Evolutionary conservation across 805 yeast species (phyloP), one percentile per base, ranked within the genome.

Genomic region (Starmerella kuoi): DNA sequence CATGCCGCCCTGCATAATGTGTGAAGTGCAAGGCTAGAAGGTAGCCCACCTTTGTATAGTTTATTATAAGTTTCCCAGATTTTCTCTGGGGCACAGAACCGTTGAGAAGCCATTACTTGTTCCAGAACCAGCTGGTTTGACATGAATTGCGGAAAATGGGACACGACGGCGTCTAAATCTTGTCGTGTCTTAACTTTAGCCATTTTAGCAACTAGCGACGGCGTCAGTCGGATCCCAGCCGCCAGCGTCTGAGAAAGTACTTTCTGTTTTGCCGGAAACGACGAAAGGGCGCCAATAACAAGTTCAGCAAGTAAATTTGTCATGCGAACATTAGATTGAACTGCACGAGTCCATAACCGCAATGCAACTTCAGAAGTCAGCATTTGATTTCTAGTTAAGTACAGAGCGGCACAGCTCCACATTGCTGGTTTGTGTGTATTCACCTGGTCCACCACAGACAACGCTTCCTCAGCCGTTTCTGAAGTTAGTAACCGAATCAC

Each of bases 1-100:
- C 61, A 54, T 5, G 78, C 67, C 0, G 79, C 76, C 1, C 63
- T 55, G 24, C 79, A 63, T 21, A 79, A 59, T 0, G 77, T 70
- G 2, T 61, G 45, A 2, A 72, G 45, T 1, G 65, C 59, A 23
- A 46, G 44, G 14, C 56, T 56, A 34, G 56, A 55, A 7, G 14
- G 68, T 61, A 6, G 11, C 14, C 28, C 15, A 39, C 50, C 46
- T 48, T 54, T 25, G 27, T 21, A n/a, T 5, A 44, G 26, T 5
- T 27, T 30, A 18, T n/a, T 14, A 47, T 65, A 68, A n/a, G 64
- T 57, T 1, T 49, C 46, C 62, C 62, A 66, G 0, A 64, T 58
- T 1, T 5, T n/a, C 2, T 26, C 33, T 2, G 49, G 48, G 20
- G 40, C 46, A 22, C 44, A 27, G 15, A n/a, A 28, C 21, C 47